Evolutionary conservation across 2,329 filamentous ascomycete species (phyloP).

Genomic region (Beauveria rudraprayagi): DNA sequence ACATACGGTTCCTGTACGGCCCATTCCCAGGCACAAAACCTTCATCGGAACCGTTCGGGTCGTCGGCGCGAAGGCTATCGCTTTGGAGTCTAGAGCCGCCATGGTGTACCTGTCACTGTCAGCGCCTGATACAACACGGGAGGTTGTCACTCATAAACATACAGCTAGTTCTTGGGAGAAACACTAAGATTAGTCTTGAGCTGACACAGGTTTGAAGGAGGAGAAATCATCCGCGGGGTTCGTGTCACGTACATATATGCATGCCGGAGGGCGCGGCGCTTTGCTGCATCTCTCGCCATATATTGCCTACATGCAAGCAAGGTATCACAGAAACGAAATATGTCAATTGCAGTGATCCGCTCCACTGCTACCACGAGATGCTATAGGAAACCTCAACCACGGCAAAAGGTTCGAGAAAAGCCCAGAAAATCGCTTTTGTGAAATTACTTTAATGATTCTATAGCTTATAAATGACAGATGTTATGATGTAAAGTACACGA

Average conservation of each 20-base stretch:
- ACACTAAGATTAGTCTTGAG: too few species aligned
- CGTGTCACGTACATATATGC: neutral
- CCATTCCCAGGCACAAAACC: conserved; percentile 5
- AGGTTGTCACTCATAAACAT: too few species aligned
- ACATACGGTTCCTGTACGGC: conserved; percentile 7
- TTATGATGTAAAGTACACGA: conserved; percentile 71
- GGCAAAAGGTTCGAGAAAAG: neutral
- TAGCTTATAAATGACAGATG: neutral
- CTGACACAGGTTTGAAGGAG: neutral
- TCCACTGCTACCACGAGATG: neutral
- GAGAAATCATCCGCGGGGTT: neutral
- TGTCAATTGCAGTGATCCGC: too few species aligned
- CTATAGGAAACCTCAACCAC: neutral
- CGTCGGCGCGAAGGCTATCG: neutral
- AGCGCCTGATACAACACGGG: neutral
- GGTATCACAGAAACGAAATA: too few species aligned
- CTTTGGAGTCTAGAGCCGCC: neutral
- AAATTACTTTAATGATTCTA: conserved; percentile 3
- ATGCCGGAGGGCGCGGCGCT: too few species aligned
- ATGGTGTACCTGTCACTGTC: neutral
- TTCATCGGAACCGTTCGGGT: conserved; percentile 10
- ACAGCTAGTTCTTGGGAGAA: neutral
- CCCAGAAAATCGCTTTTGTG: neutral
- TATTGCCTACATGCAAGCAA: too few species aligned
- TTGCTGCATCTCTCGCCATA: too few species aligned